Percentiles rank a stretch among this genome's conserved stretches.
These are phyloP conservation scores for Phytopythium montanum DNA, from an alignment of 352 stramenopile species.

Conservation along the genomic window DNA sequence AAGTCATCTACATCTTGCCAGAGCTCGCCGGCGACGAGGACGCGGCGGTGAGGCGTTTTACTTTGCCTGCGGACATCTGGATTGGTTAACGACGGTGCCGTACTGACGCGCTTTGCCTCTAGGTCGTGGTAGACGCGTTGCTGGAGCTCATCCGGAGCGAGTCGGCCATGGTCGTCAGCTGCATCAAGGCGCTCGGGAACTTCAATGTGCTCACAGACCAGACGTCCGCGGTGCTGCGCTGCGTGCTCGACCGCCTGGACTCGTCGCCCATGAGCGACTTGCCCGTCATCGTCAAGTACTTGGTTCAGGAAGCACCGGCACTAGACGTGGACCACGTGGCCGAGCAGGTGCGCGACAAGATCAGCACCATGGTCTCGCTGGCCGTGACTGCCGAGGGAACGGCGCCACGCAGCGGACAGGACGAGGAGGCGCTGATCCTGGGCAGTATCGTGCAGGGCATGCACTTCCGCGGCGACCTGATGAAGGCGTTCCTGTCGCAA, in stretches of 20 bases:
- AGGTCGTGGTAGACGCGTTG: conserved; percentile 45
- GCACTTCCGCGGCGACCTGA: conserved; percentile 44
- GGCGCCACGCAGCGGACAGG: background rate
- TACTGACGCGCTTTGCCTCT: background rate
- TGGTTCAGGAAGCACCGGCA: conserved; percentile 43
- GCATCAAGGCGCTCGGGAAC: conserved; percentile 59
- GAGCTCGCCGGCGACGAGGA: conserved; percentile 58
- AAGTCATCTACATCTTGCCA: conserved; percentile 67
- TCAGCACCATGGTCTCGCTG: conserved; percentile 41
- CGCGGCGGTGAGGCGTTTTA: conserved; percentile 12
- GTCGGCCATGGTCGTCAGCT: conserved; percentile 41
- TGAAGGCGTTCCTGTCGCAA: conserved; percentile 34
- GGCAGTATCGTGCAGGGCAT: conserved; percentile 48
- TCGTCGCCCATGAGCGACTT: conserved; percentile 47
- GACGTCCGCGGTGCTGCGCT: conserved; percentile 27
- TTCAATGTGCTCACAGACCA: conserved; percentile 53
- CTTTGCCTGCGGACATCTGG: background rate
- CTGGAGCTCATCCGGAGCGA: conserved; percentile 55
- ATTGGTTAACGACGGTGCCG: too few species aligned
- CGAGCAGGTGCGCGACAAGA: conserved; percentile 39
- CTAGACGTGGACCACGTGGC: conserved; percentile 33
- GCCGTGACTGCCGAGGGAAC: too few species aligned
- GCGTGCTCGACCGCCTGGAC: conserved; percentile 43
- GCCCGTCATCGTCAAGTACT: conserved; percentile 58
- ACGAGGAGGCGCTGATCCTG: conserved; percentile 53